Evolutionary conservation across 1,139 yeast genomes (phyloP), one percentile per base, ranked within the genome.

Genomic region (Blastobotrys indianensis): DNA sequence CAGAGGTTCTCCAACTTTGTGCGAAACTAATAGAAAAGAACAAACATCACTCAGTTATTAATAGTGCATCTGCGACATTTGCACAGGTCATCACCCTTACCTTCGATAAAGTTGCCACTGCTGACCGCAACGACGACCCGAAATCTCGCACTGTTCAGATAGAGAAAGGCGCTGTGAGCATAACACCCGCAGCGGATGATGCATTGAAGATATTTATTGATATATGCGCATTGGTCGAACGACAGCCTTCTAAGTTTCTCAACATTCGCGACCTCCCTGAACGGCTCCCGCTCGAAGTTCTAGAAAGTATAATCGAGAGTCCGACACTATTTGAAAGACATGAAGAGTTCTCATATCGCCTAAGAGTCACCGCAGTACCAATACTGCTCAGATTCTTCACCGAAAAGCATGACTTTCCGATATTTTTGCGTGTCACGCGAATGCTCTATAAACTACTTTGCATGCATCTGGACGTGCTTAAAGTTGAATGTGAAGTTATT

Each of bases 61-160:
- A 88, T 56, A 85, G 97, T 0, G 97, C 97, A 0, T 80, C 87
- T 41, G 98, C 97, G 1, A 87, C 97, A 1, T 74, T 88, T 41
- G 94, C 88, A 54, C 97, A 92, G 61, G 67, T 92, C 39, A 76
- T 88, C 43, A 78, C 83, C 35, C 77, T 83, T 33, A 75, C 87
- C 0, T 90, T 82, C 62, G 97, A 88, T 49, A 76, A 80, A 47
- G 75, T 79, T 2, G 63, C 61, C 12, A 68, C 65, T 2, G 74
- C 70, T 43, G 75, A 72, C 41, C 61, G 59, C 32, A 45, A 45
- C 10, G 25, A 16, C 2, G 23, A 20, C 16, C 32, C 34, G 13
- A 38, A 37, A 33, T 15, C 12, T 35, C 38, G 47, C 32, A 51
- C 51, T 9, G 53, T 52, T 33, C 54, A 55, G 31, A 58, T 76